phyloP scores from a whole-genome alignment of 495 filamentous ascomycete genomes.

The Staphylotrichum longicolle region DNA sequence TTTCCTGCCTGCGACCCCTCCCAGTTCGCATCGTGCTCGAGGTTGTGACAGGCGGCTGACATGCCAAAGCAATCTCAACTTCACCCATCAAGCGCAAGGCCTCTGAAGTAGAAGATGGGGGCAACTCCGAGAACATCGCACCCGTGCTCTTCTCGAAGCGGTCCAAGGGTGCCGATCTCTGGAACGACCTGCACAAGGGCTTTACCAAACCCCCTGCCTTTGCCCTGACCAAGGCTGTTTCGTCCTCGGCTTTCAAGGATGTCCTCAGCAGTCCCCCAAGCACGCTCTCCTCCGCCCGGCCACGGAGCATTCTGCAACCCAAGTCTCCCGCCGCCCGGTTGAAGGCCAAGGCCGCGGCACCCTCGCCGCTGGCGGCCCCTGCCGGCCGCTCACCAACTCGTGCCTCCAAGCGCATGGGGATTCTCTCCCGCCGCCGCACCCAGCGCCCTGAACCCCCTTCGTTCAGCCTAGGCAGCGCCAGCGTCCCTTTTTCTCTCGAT shows the following conservation, averaged over 20 bases:
- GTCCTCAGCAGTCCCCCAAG: constrained; percentile 32
- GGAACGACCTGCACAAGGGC: constrained; percentile 46
- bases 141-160: constrained; percentile 66
- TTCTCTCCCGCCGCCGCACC: constrained; percentile 61
- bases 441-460: constrained; percentile 60
- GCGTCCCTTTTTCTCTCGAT: constrained; percentile 71
- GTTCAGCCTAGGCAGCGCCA: constrained; percentile 35
- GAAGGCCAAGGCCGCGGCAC: constrained; percentile 39
- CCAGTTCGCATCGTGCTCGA: background rate
- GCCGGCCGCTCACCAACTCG: constrained; percentile 63
- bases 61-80: constrained; percentile 36
- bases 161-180: constrained; percentile 59
- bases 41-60: constrained; percentile 14
- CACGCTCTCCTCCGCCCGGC: constrained; percentile 41
- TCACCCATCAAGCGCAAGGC: constrained; percentile 48
- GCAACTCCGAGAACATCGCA: constrained; percentile 79
- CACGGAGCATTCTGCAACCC: constrained; percentile 45
- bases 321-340: constrained; percentile 46
- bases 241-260: constrained; percentile 27
- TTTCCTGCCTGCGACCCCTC: too few relatives aligned
- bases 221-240: constrained; percentile 44
- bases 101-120: constrained; percentile 45
- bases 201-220: constrained; percentile 48
- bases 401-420: constrained; percentile 57
- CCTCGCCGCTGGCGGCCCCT: constrained; percentile 52